A percentile compares a stretch with the other conserved stretches of the same genome.
Evolutionary conservation across 148 eudicot species (phyloP).

Genomic region (Arctostaphylos glauca): DNA sequence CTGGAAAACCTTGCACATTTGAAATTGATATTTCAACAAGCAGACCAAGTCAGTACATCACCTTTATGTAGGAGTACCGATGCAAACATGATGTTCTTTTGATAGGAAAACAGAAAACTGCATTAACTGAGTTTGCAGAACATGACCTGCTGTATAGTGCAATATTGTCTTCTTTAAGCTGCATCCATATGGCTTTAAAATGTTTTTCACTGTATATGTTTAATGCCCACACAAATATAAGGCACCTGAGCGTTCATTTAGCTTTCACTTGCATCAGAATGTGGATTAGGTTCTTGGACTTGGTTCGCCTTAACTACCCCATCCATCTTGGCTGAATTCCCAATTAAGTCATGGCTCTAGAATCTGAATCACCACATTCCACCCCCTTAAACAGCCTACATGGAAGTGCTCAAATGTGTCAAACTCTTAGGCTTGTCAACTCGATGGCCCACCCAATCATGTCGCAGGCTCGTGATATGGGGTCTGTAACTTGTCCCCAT

Average conservation of each 20-base stretch:
- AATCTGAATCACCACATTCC: not conserved
- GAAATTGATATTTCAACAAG: not conserved
- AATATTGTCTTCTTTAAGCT: not conserved
- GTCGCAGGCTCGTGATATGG: not conserved
- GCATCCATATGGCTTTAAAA: not conserved
- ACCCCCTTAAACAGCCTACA: not conserved
- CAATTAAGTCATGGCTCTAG: conserved; percentile 2
- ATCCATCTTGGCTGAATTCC: not conserved
- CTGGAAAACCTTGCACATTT: not conserved
- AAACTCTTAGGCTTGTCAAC: not conserved
- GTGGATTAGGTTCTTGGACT: not conserved
- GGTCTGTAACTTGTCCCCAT: not conserved
- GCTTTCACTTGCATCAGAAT: not conserved
- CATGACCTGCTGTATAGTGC: not conserved
- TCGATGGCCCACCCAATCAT: not conserved
- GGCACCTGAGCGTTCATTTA: not conserved
- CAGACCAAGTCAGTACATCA: not conserved
- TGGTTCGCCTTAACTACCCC: not conserved
- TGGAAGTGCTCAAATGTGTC: not conserved
- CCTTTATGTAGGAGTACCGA: not conserved
- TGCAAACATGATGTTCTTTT: not conserved
- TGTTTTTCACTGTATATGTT: not conserved
- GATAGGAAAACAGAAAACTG: not conserved
- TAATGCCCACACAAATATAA: not conserved
- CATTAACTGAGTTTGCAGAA: not conserved